A percentile compares a stretch with the other conserved stretches of the same genome.
phyloP scores from a whole-genome alignment of 345 rosid species.

The Citropsis articulata region DNA sequence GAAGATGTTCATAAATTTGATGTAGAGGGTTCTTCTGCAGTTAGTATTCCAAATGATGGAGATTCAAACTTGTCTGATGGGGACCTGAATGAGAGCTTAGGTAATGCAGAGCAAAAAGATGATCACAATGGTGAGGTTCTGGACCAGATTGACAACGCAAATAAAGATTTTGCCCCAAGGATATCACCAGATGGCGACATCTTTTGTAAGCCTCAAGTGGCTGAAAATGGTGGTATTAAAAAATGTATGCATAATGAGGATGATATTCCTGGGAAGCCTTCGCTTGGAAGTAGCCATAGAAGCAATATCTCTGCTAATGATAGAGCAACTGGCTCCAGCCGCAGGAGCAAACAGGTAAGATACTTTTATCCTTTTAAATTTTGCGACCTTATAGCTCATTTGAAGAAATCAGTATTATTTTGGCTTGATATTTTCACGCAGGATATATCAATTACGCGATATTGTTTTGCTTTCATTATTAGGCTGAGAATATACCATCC shows the following conservation, averaged over 20 bases:
- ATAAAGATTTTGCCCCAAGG: slow-evolving; percentile 12
- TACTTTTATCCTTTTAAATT: not conserved
- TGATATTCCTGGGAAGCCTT: slow-evolving; percentile 18
- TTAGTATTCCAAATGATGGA: not conserved
- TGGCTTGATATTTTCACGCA: not conserved
- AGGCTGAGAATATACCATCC: not conserved
- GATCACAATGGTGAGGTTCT: not conserved
- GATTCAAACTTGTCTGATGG: slow-evolving; percentile 4
- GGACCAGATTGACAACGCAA: slow-evolving; percentile 18
- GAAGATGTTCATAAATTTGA: not conserved
- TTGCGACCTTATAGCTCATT: not conserved
- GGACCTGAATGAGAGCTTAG: not conserved
- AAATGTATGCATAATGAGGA: slow-evolving; percentile 14
- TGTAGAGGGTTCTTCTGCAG: not conserved
- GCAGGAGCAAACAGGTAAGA: slow-evolving; percentile 52
- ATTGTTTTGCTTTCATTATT: not conserved
- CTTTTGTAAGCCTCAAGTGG: slow-evolving; percentile 10
- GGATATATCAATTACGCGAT: not conserved
- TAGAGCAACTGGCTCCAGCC: slow-evolving; percentile 20
- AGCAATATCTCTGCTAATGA: not conserved
- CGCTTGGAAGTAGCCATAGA: slow-evolving; percentile 13
- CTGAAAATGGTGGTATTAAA: slow-evolving; percentile 13
- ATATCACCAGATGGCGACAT: slow-evolving; percentile 19
- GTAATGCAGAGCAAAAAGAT: slow-evolving; percentile 4
- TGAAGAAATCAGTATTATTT: not conserved